These are phyloP conservation scores for Aurantiochytrium sp. DNA, from an alignment of 108 stramenopile species.

Conservation along the genomic window DNA sequence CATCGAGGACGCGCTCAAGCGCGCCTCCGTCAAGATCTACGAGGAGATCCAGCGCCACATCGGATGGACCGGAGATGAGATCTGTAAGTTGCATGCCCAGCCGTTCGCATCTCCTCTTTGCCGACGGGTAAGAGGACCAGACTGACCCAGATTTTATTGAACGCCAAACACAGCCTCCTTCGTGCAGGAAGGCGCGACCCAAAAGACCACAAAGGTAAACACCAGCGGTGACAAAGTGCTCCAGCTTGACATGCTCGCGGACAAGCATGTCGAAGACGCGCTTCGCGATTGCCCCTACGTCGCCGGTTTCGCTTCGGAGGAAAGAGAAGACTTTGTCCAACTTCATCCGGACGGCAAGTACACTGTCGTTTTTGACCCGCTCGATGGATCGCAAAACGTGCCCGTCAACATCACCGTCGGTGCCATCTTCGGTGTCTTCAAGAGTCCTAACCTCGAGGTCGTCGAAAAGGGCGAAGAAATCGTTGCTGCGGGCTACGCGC, in stretches of 20 bases:
- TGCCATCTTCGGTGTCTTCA: constrained; percentile 91
- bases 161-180: not conserved
- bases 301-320: constrained; percentile 76
- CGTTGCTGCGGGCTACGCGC: constrained; percentile 86
- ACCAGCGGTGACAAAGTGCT: not conserved
- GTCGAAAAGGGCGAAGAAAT: constrained; percentile 76
- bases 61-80: not conserved
- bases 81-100: not conserved
- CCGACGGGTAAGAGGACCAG: not conserved
- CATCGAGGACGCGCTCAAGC: not conserved
- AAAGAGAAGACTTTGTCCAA: constrained; percentile 91
- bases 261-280: not conserved
- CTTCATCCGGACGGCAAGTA: constrained; percentile 70
- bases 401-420: constrained; percentile 96
- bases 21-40: constrained; percentile 7
- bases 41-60: not conserved
- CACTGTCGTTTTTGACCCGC: constrained; percentile 95
- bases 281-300: not conserved
- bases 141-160: not conserved
- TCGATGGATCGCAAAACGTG: constrained; percentile 94
- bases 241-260: not conserved
- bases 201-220: not conserved
- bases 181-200: not conserved
- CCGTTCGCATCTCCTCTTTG: not conserved
- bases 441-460: constrained; percentile 57